Conservation (phyloP, 495 filamentous ascomycete genomes). For the Penicillium cosmopolitanum region DNA sequence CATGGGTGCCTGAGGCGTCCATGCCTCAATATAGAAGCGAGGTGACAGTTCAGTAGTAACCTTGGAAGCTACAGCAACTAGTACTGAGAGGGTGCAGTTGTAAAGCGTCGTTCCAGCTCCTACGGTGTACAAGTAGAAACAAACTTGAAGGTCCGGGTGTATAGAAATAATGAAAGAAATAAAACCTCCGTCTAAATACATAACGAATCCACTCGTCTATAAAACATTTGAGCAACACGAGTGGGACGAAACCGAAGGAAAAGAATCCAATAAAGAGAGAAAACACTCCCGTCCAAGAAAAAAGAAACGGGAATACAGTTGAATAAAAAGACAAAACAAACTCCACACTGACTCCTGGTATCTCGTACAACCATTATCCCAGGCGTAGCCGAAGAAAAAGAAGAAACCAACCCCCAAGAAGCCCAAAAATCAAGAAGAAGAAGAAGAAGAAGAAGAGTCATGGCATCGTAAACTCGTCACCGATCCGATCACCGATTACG, state of each 20-base stretch:
- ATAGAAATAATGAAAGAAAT: neutral
- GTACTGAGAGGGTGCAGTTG: too few relatives aligned
- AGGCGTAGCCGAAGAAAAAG: conserved; percentile 2
- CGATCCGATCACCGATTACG: conserved; percentile 14
- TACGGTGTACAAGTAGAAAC: too few relatives aligned
- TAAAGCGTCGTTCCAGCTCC: too few relatives aligned
- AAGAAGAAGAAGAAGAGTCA: neutral
- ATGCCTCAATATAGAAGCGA: too few relatives aligned
- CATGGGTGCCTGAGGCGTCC: too few relatives aligned
- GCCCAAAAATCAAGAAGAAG: neutral
- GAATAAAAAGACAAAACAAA: neutral
- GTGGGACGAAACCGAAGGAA: neutral
- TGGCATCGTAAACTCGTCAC: neutral
- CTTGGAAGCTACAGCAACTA: too few relatives aligned
- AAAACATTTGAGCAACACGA: neutral
- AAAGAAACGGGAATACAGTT: neutral
- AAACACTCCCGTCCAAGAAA: neutral
- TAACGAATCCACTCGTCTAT: neutral
- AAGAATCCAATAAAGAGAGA: neutral
- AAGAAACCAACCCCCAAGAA: neutral
- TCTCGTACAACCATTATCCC: conserved; percentile 13
- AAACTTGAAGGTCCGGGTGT: too few relatives aligned
- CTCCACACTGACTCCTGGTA: conserved; percentile 10
- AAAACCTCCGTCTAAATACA: neutral
- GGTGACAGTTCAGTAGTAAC: too few relatives aligned